Conservation (phyloP, 2,329 filamentous ascomycete genomes). For the Penicillium concentricum region DNA sequence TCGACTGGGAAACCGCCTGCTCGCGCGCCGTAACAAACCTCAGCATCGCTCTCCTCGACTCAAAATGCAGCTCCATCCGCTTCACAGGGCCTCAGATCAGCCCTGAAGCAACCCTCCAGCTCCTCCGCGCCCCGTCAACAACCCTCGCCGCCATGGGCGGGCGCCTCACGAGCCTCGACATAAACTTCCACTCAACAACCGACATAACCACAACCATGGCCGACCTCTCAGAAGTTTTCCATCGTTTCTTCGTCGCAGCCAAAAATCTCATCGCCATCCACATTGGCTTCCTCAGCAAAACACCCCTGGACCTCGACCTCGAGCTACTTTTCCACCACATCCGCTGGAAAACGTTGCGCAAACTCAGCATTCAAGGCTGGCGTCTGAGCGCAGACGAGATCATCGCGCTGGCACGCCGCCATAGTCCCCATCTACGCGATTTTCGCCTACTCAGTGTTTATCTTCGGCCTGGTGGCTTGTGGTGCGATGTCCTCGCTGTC, state of each 20-base stretch:
- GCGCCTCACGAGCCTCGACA: slow-evolving; percentile 61
- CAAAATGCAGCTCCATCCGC: slow-evolving; percentile 56
- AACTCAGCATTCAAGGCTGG: slow-evolving; percentile 67
- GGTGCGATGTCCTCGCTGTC: slow-evolving; percentile 60
- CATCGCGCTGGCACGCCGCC: slow-evolving; percentile 55
- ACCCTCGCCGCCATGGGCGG: slow-evolving; percentile 53
- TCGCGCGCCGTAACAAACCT: slow-evolving; percentile 61
- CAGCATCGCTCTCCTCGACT: slow-evolving; percentile 56
- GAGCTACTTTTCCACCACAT: slow-evolving; percentile 63
- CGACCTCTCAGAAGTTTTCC: slow-evolving; percentile 58
- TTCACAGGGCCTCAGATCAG: slow-evolving; percentile 65
- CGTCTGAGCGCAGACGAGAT: slow-evolving; percentile 61
- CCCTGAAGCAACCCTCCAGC: slow-evolving; percentile 56
- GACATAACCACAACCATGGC: slow-evolving; percentile 59
- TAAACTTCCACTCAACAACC: slow-evolving; percentile 61
- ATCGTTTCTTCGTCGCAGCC: slow-evolving; percentile 58
- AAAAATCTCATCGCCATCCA: slow-evolving; percentile 63
- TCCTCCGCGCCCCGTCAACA: slow-evolving; percentile 49
- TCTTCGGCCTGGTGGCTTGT: slow-evolving; percentile 58
- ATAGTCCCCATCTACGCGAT: slow-evolving; percentile 57
- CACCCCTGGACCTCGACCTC: slow-evolving; percentile 57
- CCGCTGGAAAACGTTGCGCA: slow-evolving; percentile 60
- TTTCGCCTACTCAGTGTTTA: slow-evolving; percentile 61
- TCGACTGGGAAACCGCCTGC: slow-evolving; percentile 63
- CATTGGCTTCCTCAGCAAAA: slow-evolving; percentile 61